A percentile compares a stretch with the other conserved stretches of the same genome.
These are phyloP conservation scores for Pseudogymnoascus sp. DNA, from an alignment of 2,329 filamentous ascomycete genomes.

Conservation along the genomic window DNA sequence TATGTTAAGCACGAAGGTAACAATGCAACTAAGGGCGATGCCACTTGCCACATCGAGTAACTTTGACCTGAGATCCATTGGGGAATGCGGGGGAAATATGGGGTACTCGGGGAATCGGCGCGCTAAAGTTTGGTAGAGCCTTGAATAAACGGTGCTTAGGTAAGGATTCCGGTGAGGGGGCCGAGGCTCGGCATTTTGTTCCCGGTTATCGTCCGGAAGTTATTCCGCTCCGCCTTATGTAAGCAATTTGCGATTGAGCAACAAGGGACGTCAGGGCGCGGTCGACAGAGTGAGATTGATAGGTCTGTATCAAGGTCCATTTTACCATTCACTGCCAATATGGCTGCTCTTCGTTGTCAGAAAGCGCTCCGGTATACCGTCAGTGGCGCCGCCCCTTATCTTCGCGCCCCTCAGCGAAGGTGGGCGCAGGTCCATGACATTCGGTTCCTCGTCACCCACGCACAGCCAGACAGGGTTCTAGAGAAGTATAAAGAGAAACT, in stretches of 20 bases:
- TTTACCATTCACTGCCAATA: background rate
- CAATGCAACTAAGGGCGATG: slow-evolving; percentile 18
- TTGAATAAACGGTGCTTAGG: background rate
- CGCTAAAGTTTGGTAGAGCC: background rate
- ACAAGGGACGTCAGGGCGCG: background rate
- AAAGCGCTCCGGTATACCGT: slow-evolving; percentile 36
- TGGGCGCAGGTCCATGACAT: slow-evolving; percentile 92
- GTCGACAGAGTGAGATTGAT: background rate
- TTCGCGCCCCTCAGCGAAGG: slow-evolving; percentile 52
- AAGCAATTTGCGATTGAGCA: slow-evolving; percentile 6
- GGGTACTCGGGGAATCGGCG: background rate
- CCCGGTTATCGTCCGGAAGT: slow-evolving; percentile 2
- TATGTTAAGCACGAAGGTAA: slow-evolving; percentile 19
- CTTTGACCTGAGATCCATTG: slow-evolving; percentile 13
- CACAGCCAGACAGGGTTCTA: slow-evolving; percentile 55
- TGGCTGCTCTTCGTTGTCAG: slow-evolving; percentile 42
- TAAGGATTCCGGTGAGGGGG: background rate
- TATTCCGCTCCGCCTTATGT: slow-evolving; percentile 2
- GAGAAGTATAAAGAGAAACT: slow-evolving; percentile 88
- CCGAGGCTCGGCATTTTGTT: slow-evolving; percentile 11
- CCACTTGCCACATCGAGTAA: slow-evolving; percentile 19
- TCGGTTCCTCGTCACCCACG: slow-evolving; percentile 77
- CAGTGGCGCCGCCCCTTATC: slow-evolving; percentile 24
- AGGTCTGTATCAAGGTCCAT: slow-evolving; percentile 4
- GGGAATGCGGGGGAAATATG: slow-evolving; percentile 5